A percentile compares a stretch with the other conserved stretches of the same genome.
phyloP scores from a whole-genome alignment of 192 early-diverging fungal species.

The Linnemannia zychae region DNA sequence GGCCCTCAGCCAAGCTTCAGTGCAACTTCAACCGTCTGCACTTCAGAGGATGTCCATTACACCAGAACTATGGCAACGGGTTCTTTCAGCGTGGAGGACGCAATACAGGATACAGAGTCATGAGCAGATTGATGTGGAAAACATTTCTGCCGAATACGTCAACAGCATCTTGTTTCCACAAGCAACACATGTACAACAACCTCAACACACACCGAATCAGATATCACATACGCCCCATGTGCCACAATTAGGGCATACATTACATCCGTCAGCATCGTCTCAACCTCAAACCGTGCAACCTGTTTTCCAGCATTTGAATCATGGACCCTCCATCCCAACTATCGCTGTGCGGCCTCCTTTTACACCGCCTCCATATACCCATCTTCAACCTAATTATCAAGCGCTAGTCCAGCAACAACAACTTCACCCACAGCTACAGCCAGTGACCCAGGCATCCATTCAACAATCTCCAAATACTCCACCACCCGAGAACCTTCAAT shows the following conservation, averaged over 20 bases:
- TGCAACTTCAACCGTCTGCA: constrained; percentile 21
- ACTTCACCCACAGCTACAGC: not conserved
- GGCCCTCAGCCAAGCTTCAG: constrained; percentile 24
- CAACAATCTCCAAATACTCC: not conserved
- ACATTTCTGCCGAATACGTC: constrained; percentile 35
- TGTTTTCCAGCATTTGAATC: not conserved
- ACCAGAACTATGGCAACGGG: constrained; percentile 27
- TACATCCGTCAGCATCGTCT: not conserved
- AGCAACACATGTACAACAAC: not conserved
- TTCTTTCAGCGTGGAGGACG: constrained; percentile 21
- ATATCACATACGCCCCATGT: not conserved
- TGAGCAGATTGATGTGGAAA: constrained; percentile 16
- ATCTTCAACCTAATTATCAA: not conserved
- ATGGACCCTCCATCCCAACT: not conserved
- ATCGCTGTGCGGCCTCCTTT: not conserved
- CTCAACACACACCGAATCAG: not conserved
- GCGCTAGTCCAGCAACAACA: not conserved
- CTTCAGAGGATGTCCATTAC: constrained; percentile 26
- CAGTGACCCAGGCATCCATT: not conserved
- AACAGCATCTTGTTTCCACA: constrained; percentile 11
- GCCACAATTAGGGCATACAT: not conserved
- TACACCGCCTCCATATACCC: constrained; percentile 2
- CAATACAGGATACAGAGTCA: not conserved
- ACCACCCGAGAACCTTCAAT: not conserved
- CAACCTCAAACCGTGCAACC: not conserved